phyloP scores from a whole-genome alignment of 2,329 filamentous ascomycete genomes.

The Colletotrichum scovillei region DNA sequence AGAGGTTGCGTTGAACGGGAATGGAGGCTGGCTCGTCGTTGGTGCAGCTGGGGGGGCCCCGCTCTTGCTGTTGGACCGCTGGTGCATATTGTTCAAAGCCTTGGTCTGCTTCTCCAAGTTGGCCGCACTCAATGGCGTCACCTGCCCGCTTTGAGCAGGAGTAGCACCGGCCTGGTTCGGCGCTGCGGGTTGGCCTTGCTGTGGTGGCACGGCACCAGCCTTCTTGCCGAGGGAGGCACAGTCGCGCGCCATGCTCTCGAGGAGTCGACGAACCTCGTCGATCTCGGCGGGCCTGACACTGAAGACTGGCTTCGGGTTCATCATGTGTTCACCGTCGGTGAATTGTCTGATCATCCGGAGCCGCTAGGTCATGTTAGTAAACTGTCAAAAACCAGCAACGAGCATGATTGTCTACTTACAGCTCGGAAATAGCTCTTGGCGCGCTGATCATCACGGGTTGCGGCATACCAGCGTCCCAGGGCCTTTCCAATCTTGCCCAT shows the following conservation, averaged over 20 bases:
- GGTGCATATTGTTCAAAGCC: conserved; percentile 58
- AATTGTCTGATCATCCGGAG: conserved; percentile 66
- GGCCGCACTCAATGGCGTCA: conserved; percentile 54
- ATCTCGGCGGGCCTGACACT: conserved; percentile 64
- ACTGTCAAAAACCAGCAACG: neutral
- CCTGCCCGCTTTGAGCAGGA: conserved; percentile 19
- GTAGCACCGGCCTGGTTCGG: conserved; percentile 40
- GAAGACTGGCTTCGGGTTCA: conserved; percentile 58
- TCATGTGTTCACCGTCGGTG: conserved; percentile 59
- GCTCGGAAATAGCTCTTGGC: conserved; percentile 64
- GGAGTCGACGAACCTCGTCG: conserved; percentile 58
- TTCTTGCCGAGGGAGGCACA: conserved; percentile 46
- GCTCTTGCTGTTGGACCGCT: conserved; percentile 57
- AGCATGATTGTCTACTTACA: conserved; percentile 51
- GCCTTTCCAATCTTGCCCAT: conserved; percentile 58
- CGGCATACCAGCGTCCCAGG: conserved; percentile 59
- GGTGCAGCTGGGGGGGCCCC: conserved; percentile 65
- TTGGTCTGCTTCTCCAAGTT: conserved; percentile 65
- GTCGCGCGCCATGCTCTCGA: conserved; percentile 65
- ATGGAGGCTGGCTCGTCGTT: conserved; percentile 67
- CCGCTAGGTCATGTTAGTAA: conserved; percentile 58
- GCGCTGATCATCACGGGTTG: conserved; percentile 60
- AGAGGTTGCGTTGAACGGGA: conserved; percentile 65
- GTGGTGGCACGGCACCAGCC: conserved; percentile 18
- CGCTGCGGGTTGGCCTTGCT: conserved; percentile 32